Base-by-base conservation (phyloP, 1,284 basidiomycete genomes). In the Leucoagaricus sp. region DNA sequence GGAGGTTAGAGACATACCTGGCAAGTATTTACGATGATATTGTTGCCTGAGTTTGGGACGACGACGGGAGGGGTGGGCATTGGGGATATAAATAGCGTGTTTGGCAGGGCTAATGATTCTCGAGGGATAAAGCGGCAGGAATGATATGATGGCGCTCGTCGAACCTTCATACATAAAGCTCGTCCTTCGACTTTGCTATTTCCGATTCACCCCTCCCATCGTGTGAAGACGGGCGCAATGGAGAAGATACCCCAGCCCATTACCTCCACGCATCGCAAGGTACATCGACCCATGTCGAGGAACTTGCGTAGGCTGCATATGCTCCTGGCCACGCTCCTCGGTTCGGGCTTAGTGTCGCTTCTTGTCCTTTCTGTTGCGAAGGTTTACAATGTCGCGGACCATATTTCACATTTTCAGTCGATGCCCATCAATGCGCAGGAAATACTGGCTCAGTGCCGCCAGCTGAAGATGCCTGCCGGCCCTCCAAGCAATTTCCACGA, bases 21-120 rank as follows among this genome's bases (percentile, higher is more conserved):
- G 21, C 74, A 63, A 31, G 78, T 74, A 55, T 72, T 93, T 57
- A 95, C 80, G 29, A 95, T 77, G 57, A 96, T 90, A 55, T 91
- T 87, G 58, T 87, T 91, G 4, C 88, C 86, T 36, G 76, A 75
- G 19, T 80, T 80, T 1, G 87, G 87, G 33, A 85, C 75, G n/a
- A 90, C 82, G 19, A 89, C 85, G 0, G 88, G 89, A 33, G 84
- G 86, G 33, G 60, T 52, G 25, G 61, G 54, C 58, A 64, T 64
- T 49, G 52, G 38, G 21, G 26, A 36, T 54, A 58, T 55, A 55
- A 55, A 49, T 58, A 54, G 53, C 48, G 8, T 33, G 13, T 23
- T 19, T 25, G n/a, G 21, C 21, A 21, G 7, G 36, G 26, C 12
- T 40, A 8, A 4, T 13, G 9, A 19, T 15, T 10, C 15, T 6